Evolutionary conservation across 371 early-diverging fungal genomes (phyloP).

Genomic region (Syncephalastrum racemosum): DNA sequence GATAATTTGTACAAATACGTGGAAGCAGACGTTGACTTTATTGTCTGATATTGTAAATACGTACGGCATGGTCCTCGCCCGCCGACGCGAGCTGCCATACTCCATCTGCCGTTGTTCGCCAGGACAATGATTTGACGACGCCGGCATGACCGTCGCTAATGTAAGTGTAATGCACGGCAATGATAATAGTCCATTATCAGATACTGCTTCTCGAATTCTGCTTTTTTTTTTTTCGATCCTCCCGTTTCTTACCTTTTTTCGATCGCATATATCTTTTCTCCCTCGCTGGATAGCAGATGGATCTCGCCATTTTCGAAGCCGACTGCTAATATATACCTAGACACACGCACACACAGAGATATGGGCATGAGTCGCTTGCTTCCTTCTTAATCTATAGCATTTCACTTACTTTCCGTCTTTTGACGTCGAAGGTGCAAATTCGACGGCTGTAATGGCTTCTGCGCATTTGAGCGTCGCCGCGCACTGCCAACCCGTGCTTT

Average conservation of each 20-base stretch:
- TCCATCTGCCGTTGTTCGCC: slow-evolving; percentile 42
- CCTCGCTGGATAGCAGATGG: slow-evolving; percentile 45
- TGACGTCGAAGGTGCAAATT: slow-evolving; percentile 58
- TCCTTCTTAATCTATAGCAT: not conserved
- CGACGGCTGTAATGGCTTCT: slow-evolving; percentile 81
- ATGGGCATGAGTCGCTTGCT: not conserved
- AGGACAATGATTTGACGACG: slow-evolving; percentile 63
- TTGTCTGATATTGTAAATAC: slow-evolving; percentile 58
- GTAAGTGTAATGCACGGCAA: not conserved
- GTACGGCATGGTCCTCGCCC: slow-evolving; percentile 76
- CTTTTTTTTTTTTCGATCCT: slow-evolving; percentile 4
- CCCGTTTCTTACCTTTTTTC: slow-evolving; percentile 44
- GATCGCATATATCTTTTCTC: slow-evolving; percentile 23
- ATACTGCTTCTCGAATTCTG: slow-evolving; percentile 6
- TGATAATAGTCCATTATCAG: not conserved
- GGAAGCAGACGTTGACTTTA: slow-evolving; percentile 1
- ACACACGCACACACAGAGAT: slow-evolving; percentile 8
- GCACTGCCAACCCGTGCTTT: slow-evolving; percentile 32
- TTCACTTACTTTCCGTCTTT: slow-evolving; percentile 37
- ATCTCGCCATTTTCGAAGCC: slow-evolving; percentile 84
- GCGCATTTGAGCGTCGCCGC: slow-evolving; percentile 66
- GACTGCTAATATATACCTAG: slow-evolving; percentile 76
- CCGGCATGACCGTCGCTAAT: slow-evolving; percentile 42
- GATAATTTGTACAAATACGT: no score
- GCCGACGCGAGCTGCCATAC: slow-evolving; percentile 64